phyloP scores from a whole-genome alignment of 139 green algal genomes.

The Deuterostichococcus epilithicus region DNA sequence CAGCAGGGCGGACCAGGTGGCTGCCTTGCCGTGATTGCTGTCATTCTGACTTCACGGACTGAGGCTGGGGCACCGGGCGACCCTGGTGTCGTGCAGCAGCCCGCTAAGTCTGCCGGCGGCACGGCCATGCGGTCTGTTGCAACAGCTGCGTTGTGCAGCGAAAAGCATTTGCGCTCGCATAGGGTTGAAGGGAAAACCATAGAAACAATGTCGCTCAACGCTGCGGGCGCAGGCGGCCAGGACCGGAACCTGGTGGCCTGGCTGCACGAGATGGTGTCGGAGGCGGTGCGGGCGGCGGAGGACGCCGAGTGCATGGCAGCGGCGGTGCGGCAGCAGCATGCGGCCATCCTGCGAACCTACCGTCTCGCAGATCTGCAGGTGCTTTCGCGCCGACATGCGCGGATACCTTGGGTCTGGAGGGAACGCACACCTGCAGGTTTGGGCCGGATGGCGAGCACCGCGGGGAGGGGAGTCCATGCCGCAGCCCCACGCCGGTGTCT shows the following conservation, averaged over 20 bases:
- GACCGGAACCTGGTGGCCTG: slow-evolving; percentile 69
- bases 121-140: too few relatives aligned
- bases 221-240: slow-evolving; percentile 9
- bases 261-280: slow-evolving; percentile 61
- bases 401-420: too few relatives aligned
- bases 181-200: too few relatives aligned
- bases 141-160: too few relatives aligned
- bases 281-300: slow-evolving; percentile 67
- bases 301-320: slow-evolving; percentile 67
- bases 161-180: too few relatives aligned
- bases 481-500: too few relatives aligned
- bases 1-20: background rate
- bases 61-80: too few relatives aligned
- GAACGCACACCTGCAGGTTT: too few relatives aligned
- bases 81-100: too few relatives aligned
- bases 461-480: too few relatives aligned
- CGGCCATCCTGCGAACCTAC: slow-evolving; percentile 59
- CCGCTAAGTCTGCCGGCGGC: too few relatives aligned
- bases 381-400: background rate
- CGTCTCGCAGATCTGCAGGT: slow-evolving; percentile 61
- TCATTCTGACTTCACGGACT: background rate
- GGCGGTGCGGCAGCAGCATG: slow-evolving; percentile 47
- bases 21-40: background rate
- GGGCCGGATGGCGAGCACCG: too few relatives aligned
- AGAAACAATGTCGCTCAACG: background rate